These are phyloP conservation scores for Rhytidiadelphus loreus DNA, from an alignment of 225 moss, liverwort and hornwort species.

Conservation along the genomic window DNA sequence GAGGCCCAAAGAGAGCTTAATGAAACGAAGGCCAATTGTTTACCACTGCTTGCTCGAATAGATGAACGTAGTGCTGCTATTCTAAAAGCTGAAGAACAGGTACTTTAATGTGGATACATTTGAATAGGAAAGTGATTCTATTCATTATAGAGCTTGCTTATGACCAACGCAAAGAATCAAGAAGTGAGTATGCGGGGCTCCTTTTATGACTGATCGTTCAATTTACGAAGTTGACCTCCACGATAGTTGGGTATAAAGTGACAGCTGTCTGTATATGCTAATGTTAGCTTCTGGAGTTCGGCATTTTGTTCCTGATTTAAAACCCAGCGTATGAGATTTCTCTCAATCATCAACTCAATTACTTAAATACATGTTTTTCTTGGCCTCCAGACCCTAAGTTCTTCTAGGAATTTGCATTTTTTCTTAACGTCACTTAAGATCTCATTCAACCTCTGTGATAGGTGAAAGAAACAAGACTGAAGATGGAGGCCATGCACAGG, in stretches of 20 bases:
- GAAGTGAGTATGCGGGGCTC: background rate
- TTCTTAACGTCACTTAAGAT: background rate
- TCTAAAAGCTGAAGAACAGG: constrained; percentile 42
- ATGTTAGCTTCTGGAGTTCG: background rate
- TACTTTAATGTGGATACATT: background rate
- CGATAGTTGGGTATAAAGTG: background rate
- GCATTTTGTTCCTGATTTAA: background rate
- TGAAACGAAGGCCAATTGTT: constrained; percentile 27
- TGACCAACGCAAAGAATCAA: background rate
- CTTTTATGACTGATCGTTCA: background rate
- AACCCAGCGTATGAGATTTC: background rate
- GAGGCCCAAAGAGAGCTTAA: constrained; percentile 37
- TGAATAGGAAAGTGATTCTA: background rate
- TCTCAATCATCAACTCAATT: background rate
- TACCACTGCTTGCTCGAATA: constrained; percentile 32
- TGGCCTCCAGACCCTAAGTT: background rate
- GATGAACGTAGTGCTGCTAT: constrained; percentile 40
- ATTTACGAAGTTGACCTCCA: background rate
- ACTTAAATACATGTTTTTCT: background rate
- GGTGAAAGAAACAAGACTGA: constrained; percentile 35
- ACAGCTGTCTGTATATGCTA: background rate
- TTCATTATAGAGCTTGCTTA: background rate
- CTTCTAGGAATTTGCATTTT: background rate
- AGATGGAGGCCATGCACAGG: constrained; percentile 13
- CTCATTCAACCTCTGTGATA: background rate